phyloP scores from a whole-genome alignment of 2,329 filamentous ascomycete genomes.

The Elsinoe australis region DNA sequence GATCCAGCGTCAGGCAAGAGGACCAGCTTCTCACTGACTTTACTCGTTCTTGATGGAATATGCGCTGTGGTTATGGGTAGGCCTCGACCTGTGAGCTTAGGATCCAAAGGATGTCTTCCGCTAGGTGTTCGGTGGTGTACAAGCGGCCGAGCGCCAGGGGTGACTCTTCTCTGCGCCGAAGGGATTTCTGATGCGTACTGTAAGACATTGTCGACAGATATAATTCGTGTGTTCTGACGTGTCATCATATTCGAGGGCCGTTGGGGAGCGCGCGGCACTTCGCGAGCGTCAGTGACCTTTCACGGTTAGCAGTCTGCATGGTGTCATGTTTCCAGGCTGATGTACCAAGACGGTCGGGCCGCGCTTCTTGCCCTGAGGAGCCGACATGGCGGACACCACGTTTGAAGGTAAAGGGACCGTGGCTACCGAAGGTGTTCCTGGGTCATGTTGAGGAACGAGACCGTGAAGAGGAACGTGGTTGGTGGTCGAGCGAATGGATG shows the following conservation, averaged over 20 bases:
- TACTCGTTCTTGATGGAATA: conserved; percentile 79
- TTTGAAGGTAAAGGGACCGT: background rate
- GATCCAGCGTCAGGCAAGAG: conserved; percentile 68
- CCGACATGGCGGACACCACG: conserved; percentile 18
- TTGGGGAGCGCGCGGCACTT: conserved; percentile 34
- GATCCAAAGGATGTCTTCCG: conserved; percentile 46
- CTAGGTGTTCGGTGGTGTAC: conserved; percentile 43
- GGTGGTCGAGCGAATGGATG: too few relatives aligned
- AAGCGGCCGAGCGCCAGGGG: conserved; percentile 48
- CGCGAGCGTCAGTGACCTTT: conserved; percentile 53
- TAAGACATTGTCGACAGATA: conserved; percentile 87
- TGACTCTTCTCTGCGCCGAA: conserved; percentile 77
- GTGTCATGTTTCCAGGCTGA: conserved; percentile 20
- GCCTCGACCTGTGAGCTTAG: conserved; percentile 50
- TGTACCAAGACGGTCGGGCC: conserved; percentile 26
- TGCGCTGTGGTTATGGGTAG: conserved; percentile 40
- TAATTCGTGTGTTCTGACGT: conserved; percentile 55
- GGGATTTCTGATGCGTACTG: conserved; percentile 92
- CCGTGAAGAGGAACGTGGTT: background rate
- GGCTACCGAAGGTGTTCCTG: background rate
- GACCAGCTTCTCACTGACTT: conserved; percentile 95
- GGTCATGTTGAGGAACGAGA: background rate
- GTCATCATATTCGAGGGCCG: conserved; percentile 30
- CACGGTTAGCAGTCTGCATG: conserved; percentile 20
- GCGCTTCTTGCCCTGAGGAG: conserved; percentile 28